phyloP scores from a whole-genome alignment of 768 basidiomycete species.

The Clitopilus passeckerianus region DNA sequence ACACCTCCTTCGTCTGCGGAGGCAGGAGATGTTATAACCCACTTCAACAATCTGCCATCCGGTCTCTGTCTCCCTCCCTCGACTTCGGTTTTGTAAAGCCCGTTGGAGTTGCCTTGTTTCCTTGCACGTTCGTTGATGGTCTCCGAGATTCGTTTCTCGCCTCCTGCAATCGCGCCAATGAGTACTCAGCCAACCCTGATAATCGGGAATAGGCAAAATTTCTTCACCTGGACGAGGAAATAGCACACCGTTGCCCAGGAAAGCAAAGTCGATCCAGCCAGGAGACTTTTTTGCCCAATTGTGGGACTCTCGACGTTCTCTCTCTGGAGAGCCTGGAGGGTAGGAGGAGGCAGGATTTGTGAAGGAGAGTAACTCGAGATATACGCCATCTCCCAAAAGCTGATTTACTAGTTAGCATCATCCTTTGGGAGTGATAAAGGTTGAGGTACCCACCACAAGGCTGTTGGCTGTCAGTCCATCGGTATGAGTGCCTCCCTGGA shows the following conservation, averaged over 20 bases:
- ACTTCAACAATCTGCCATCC: constrained; percentile 53
- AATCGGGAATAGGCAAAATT: neutral
- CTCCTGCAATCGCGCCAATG: neutral
- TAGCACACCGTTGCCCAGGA: constrained; percentile 46
- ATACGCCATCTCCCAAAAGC: constrained; percentile 53
- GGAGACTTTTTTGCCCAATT: constrained; percentile 49
- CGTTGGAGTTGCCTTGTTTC: constrained; percentile 22
- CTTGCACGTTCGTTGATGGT: constrained; percentile 51
- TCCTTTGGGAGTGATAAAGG: neutral
- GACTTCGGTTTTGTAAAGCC: constrained; percentile 37
- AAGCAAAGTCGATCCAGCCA: constrained; percentile 69
- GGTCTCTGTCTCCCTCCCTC: constrained; percentile 50
- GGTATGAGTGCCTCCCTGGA: constrained; percentile 61
- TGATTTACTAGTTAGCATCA: constrained; percentile 11
- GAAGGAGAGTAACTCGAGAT: constrained; percentile 70
- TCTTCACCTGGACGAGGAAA: constrained; percentile 5
- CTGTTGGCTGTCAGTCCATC: constrained; percentile 61
- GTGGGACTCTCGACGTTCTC: constrained; percentile 35
- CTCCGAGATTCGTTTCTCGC: constrained; percentile 31
- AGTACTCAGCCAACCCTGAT: neutral
- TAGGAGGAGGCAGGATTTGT: constrained; percentile 49
- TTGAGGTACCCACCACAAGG: constrained; percentile 42
- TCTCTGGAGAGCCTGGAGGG: constrained; percentile 42
- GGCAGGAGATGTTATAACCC: constrained; percentile 47
- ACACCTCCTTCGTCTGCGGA: constrained; percentile 18